phyloP scores from a whole-genome alignment of 257 asterid species.

The Vinca minor region DNA sequence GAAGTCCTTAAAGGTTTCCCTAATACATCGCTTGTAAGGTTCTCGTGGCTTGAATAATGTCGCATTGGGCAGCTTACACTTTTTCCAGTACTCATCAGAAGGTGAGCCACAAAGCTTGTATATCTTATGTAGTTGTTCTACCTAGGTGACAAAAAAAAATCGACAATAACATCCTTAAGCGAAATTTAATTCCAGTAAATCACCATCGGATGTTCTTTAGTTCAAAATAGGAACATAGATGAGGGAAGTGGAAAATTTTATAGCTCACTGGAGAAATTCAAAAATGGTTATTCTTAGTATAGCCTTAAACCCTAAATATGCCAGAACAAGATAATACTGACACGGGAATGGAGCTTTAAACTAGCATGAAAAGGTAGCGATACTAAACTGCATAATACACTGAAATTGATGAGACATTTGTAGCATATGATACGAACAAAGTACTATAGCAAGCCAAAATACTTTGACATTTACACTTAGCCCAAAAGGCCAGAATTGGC shows the following conservation, averaged over 20 bases:
- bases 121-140: constrained; percentile 83
- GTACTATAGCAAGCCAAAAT: background rate
- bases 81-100: constrained; percentile 89
- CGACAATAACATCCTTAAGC: constrained; percentile 9
- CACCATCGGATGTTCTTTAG: background rate
- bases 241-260: background rate
- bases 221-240: background rate
- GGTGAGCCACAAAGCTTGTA: constrained; percentile 93
- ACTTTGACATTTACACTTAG: background rate
- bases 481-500: background rate
- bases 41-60: constrained; percentile 86
- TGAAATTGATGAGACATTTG: background rate
- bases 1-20: constrained; percentile 71
- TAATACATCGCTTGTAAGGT: constrained; percentile 70
- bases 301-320: background rate
- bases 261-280: background rate
- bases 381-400: background rate
- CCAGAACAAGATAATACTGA: background rate
- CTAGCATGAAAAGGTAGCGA: background rate
- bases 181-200: background rate
- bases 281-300: too few species aligned
- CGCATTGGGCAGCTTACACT: constrained; percentile 82
- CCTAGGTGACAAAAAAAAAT: constrained; percentile 35
- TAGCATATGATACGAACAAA: background rate
- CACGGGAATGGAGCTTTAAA: background rate